A percentile compares a stretch with the other conserved stretches of the same genome.
Evolutionary conservation across 2,329 filamentous ascomycete species (phyloP).

Genomic region (Cytospora paraplurivora): DNA sequence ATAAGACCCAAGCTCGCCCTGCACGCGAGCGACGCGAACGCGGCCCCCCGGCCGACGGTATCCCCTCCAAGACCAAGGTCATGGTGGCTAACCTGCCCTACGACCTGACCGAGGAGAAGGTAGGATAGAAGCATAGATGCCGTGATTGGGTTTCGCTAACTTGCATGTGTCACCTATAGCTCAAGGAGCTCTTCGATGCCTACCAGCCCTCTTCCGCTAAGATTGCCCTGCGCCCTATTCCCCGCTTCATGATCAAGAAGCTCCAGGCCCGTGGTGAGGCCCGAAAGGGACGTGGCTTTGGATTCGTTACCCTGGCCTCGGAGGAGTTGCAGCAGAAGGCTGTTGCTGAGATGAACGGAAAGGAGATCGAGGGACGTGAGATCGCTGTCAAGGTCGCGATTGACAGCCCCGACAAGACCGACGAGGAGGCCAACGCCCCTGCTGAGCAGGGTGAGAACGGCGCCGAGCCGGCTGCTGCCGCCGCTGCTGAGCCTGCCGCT

Average conservation of each 20-base stretch:
- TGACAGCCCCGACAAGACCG: slow-evolving; percentile 95
- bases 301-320: slow-evolving; percentile 92
- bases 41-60: slow-evolving; percentile 93
- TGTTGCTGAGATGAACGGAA: slow-evolving; percentile 97
- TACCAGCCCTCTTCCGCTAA: slow-evolving; percentile 95
- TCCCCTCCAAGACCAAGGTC: slow-evolving; percentile 99
- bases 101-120: slow-evolving; percentile 96
- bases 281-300: slow-evolving; percentile 98
- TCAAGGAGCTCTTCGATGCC: slow-evolving; percentile 93
- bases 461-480: slow-evolving; percentile 39
- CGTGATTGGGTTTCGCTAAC: slow-evolving; percentile 12
- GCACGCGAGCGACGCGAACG: slow-evolving; percentile 73
- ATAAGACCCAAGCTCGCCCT: slow-evolving; percentile 55
- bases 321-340: slow-evolving; percentile 98
- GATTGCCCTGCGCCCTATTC: slow-evolving; percentile 97
- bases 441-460: slow-evolving; percentile 46
- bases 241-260: slow-evolving; percentile 99
- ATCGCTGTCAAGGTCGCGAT: slow-evolving; percentile 99
- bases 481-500: slow-evolving; percentile 22
- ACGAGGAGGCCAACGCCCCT: slow-evolving; percentile 74
- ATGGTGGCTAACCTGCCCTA: slow-evolving; percentile 99
- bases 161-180: slow-evolving; percentile 53
- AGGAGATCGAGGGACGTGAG: slow-evolving; percentile 97
- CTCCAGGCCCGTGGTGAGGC: slow-evolving; percentile 96
- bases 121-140: slow-evolving; percentile 45